Percentiles rank a stretch among this genome's conserved stretches.
Conservation (phyloP, 192 early-diverging fungal species). For the Spizellomyces punctatus region DNA sequence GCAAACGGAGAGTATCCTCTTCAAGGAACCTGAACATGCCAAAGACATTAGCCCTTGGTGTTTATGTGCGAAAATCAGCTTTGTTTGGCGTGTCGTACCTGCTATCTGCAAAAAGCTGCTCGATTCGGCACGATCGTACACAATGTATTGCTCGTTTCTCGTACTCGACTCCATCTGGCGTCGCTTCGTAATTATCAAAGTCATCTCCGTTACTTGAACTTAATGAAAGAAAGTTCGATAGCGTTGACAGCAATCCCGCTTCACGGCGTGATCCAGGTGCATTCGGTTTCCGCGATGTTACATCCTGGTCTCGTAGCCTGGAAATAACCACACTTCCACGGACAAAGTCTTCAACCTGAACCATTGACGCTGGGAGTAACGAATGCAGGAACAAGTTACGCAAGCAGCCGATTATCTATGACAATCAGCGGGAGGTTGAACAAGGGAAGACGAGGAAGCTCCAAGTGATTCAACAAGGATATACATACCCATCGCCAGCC, state of each 20-base stretch:
- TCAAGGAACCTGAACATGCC: slow-evolving; percentile 59
- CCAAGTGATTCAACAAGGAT: neutral
- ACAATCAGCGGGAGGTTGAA: neutral
- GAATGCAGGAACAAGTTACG: slow-evolving; percentile 80
- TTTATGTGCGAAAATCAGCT: neutral
- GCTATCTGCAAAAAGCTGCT: slow-evolving; percentile 73
- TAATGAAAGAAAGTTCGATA: slow-evolving; percentile 76
- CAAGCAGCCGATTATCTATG: slow-evolving; percentile 66
- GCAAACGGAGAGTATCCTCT: slow-evolving; percentile 58
- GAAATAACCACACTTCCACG: slow-evolving; percentile 68
- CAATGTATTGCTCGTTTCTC: slow-evolving; percentile 70
- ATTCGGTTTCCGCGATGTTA: neutral
- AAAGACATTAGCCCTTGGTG: neutral
- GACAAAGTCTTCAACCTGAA: slow-evolving; percentile 76
- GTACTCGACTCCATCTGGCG: slow-evolving; percentile 68
- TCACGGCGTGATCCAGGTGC: slow-evolving; percentile 43
- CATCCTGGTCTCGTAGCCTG: slow-evolving; percentile 39
- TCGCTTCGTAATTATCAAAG: slow-evolving; percentile 50
- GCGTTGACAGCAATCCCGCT: slow-evolving; percentile 75
- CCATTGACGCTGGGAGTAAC: slow-evolving; percentile 66
- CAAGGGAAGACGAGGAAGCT: neutral
- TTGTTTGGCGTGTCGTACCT: slow-evolving; percentile 37
- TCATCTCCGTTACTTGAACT: slow-evolving; percentile 61
- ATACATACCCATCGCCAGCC: slow-evolving; percentile 72
- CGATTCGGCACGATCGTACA: slow-evolving; percentile 69